Evolutionary conservation across 495 filamentous ascomycete genomes (phyloP).

Genomic region (Daldinia bambusicola): DNA sequence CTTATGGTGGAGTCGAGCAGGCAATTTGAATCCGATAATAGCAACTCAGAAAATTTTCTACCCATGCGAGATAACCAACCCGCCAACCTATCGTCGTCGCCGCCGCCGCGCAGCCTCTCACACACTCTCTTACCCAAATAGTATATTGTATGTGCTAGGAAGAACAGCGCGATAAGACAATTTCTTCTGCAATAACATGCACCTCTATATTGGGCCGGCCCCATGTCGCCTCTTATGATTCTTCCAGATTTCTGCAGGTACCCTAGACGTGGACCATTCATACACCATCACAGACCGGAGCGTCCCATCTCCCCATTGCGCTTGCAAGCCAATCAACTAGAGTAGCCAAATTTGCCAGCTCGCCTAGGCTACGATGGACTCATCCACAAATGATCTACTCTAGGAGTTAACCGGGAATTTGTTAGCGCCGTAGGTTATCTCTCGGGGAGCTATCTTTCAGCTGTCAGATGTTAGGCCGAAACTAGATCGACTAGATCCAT

Average conservation of each 20-base stretch:
- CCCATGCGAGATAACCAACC: constrained; percentile 33
- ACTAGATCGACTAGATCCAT: constrained; percentile 29
- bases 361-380: constrained; percentile 38
- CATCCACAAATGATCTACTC: constrained; percentile 37
- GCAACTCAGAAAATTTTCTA: constrained; percentile 40
- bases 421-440: constrained; percentile 39
- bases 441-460: constrained; percentile 36
- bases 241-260: constrained; percentile 47
- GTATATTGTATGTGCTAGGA: constrained; percentile 6
- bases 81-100: constrained; percentile 31
- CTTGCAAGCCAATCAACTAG: constrained; percentile 36
- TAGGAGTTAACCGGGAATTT: constrained; percentile 25
- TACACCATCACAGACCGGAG: constrained; percentile 32
- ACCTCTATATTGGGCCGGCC: constrained; percentile 28
- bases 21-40: constrained; percentile 25
- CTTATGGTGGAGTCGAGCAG: constrained; percentile 35
- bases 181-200: constrained; percentile 42
- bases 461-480: constrained; percentile 39
- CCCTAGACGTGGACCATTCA: constrained; percentile 41
- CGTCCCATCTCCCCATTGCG: constrained; percentile 31
- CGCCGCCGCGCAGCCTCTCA: constrained; percentile 20
- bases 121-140: constrained; percentile 3
- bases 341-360: constrained; percentile 27
- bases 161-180: constrained; percentile 31
- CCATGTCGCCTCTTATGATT: constrained; percentile 31